Conservation (phyloP, 2,329 filamentous ascomycete genomes). For the Rhexocercosporidium sp. region DNA sequence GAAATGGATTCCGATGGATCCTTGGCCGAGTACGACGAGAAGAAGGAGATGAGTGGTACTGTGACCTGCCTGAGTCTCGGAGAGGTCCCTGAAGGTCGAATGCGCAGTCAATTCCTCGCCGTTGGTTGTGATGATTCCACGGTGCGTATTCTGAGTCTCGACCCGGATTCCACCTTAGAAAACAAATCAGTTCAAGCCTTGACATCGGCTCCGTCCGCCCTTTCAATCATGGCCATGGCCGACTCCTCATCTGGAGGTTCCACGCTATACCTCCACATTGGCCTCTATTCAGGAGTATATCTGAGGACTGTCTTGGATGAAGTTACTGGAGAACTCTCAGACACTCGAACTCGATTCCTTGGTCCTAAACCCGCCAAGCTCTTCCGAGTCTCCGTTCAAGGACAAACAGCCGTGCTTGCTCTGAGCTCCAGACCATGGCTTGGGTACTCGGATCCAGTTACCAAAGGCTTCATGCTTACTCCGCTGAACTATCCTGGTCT, state of each 20-base stretch:
- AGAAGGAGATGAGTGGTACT: conserved; percentile 92
- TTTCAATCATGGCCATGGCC: conserved; percentile 94
- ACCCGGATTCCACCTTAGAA: conserved; percentile 88
- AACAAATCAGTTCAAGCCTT: conserved; percentile 94
- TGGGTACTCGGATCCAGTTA: conserved; percentile 87
- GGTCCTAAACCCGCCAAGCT: conserved; percentile 89
- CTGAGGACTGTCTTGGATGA: conserved; percentile 94
- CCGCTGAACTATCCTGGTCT: conserved; percentile 87
- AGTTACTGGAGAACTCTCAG: conserved; percentile 91
- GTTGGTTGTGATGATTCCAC: conserved; percentile 98
- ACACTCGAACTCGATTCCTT: conserved; percentile 92
- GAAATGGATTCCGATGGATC: conserved; percentile 94
- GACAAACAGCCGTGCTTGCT: conserved; percentile 83
- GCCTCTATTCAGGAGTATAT: conserved; percentile 93
- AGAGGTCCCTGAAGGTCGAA: conserved; percentile 86
- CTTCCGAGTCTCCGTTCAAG: conserved; percentile 88
- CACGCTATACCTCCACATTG: conserved; percentile 94
- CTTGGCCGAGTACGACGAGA: conserved; percentile 91
- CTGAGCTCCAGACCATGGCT: conserved; percentile 96
- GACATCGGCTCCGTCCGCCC: conserved; percentile 84
- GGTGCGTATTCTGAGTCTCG: conserved; percentile 87
- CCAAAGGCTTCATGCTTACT: conserved; percentile 88
- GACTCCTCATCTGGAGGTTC: conserved; percentile 89
- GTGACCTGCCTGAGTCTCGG: conserved; percentile 95
- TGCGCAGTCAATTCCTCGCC: conserved; percentile 90